These are phyloP conservation scores for Trebouxia sp. DNA, from an alignment of 139 green algal species.

Conservation along the genomic window DNA sequence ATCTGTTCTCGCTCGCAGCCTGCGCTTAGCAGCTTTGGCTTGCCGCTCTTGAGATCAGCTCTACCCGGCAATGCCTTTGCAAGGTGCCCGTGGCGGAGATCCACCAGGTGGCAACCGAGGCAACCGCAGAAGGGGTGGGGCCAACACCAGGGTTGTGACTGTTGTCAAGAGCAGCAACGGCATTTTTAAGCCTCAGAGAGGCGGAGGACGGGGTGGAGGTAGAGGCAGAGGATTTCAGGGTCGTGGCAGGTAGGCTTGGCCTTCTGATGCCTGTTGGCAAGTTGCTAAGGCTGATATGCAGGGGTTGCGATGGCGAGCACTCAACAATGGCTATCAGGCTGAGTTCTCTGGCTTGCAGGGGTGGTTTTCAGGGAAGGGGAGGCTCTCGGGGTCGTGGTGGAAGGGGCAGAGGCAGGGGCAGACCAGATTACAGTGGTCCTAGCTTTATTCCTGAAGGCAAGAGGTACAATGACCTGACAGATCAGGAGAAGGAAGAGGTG, in stretches of 20 bases:
- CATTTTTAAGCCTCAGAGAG: background rate
- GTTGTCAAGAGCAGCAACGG: background rate
- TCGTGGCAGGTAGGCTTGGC: background rate
- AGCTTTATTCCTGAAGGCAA: slow-evolving; percentile 16
- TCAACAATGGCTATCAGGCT: too few species aligned
- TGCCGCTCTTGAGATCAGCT: too few species aligned
- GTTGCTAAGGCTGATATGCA: background rate
- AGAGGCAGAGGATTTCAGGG: slow-evolving; percentile 9
- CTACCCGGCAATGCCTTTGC: slow-evolving; percentile 6
- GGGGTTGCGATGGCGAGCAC: too few species aligned
- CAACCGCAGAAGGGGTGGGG: slow-evolving; percentile 9
- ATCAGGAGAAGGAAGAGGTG: background rate
- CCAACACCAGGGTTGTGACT: background rate
- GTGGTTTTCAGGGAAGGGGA: background rate
- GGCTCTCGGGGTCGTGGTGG: background rate
- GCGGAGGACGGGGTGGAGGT: background rate
- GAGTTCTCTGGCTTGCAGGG: too few species aligned
- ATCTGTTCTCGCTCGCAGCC: too few species aligned
- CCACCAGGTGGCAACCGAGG: slow-evolving; percentile 17
- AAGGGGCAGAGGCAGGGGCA: background rate
- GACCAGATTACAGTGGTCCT: background rate
- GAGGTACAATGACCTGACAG: background rate
- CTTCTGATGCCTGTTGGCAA: background rate
- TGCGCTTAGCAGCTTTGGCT: too few species aligned
- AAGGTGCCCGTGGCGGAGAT: background rate